Conservation (phyloP, 2,329 filamentous ascomycete species). For the Microdochium nivale region DNA sequence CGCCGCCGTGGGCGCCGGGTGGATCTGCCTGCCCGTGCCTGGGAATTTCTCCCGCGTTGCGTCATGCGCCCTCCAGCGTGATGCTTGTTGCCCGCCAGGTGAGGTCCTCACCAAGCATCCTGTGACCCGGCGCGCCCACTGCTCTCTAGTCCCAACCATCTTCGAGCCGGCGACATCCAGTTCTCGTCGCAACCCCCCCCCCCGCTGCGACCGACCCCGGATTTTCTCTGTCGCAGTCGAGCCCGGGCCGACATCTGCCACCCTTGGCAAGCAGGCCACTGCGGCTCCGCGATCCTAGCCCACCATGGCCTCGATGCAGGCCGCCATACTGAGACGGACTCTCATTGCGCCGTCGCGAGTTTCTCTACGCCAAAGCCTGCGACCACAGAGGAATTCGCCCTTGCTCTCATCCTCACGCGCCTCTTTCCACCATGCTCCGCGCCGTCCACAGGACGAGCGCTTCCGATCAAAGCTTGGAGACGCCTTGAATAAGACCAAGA, state of each 20-base stretch:
- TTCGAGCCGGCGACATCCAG: not conserved
- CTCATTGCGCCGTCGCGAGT: not conserved
- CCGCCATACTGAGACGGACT: not conserved
- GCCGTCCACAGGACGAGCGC: constrained; percentile 29
- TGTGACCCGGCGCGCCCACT: too few species aligned
- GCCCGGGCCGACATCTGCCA: not conserved
- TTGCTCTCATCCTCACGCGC: constrained; percentile 16
- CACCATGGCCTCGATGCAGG: not conserved
- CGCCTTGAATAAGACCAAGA: constrained; percentile 42
- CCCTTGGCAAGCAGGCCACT: not conserved
- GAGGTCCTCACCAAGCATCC: too few species aligned
- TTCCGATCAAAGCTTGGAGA: constrained; percentile 44
- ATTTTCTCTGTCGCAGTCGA: not conserved
- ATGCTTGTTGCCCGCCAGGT: not conserved
- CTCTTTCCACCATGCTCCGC: constrained; percentile 33
- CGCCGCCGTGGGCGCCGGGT: not conserved
- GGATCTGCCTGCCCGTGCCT: not conserved
- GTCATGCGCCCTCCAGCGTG: not conserved
- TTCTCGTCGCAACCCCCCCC: not conserved
- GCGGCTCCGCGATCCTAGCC: not conserved
- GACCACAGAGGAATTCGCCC: constrained; percentile 10
- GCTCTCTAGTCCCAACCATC: too few species aligned
- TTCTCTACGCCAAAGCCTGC: constrained; percentile 10
- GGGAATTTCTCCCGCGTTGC: not conserved
- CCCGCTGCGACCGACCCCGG: not conserved